Evolutionary conservation across 1,284 basidiomycete genomes (phyloP).

Genomic region (Ceratobasidium sp.): DNA sequence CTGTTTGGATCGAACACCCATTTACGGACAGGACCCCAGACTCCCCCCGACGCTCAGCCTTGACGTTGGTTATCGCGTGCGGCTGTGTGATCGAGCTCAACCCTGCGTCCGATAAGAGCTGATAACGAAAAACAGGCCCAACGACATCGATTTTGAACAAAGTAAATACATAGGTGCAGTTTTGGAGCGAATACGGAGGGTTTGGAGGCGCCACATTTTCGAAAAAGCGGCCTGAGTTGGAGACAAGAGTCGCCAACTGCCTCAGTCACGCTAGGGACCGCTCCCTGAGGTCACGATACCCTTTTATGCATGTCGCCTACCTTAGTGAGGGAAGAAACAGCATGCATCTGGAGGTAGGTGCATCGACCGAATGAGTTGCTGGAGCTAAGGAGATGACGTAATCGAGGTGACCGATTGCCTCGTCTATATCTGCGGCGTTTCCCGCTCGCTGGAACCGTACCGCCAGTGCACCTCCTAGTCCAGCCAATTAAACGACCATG

Average conservation of each 20-base stretch:
- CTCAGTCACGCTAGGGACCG: slow-evolving; percentile 6
- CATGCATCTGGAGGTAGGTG: no score
- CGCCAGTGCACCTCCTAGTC: no score
- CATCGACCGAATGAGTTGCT: no score
- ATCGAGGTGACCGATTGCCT: no score
- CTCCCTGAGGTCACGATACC: not conserved
- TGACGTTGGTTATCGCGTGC: not conserved
- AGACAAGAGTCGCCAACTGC: not conserved
- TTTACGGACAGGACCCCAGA: not conserved
- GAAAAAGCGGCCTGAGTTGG: not conserved
- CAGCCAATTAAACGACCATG: no score
- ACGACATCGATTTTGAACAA: not conserved
- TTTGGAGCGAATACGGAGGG: not conserved
- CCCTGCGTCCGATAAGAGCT: slow-evolving; percentile 16
- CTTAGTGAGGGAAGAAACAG: not conserved
- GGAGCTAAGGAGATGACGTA: no score
- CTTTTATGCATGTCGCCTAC: slow-evolving; percentile 6
- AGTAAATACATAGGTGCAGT: not conserved
- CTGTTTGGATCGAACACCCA: not conserved
- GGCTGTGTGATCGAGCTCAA: not conserved
- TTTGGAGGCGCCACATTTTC: not conserved
- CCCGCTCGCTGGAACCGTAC: no score
- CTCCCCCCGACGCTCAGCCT: no score
- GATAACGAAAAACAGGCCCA: not conserved
- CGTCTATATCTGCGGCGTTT: no score